Conservation (phyloP, 148 eudicot species). For the Camellia lanceoleosa region DNA sequence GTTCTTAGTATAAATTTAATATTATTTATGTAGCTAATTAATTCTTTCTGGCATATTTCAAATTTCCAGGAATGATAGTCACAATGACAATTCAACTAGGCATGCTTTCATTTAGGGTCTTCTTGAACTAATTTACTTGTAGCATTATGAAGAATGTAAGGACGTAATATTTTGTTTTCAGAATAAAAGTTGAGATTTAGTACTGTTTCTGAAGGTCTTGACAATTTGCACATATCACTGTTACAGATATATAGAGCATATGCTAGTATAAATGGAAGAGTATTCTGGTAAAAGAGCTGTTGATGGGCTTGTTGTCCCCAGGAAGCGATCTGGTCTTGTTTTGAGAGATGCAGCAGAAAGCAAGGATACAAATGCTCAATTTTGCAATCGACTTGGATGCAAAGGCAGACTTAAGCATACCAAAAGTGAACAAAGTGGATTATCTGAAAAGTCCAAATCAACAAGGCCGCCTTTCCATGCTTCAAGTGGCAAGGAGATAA, state of each 20-base stretch:
- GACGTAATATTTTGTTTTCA: background rate
- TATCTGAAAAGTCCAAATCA: slow-evolving; percentile 47
- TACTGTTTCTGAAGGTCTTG: background rate
- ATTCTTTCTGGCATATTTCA: background rate
- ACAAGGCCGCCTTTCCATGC: slow-evolving; percentile 40
- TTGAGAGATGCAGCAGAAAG: slow-evolving; percentile 41
- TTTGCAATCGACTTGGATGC: slow-evolving; percentile 83
- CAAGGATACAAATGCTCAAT: slow-evolving; percentile 43
- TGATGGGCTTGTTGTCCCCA: slow-evolving; percentile 38
- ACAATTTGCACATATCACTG: background rate
- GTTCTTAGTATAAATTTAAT: background rate
- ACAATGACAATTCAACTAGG: background rate
- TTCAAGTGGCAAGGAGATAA: slow-evolving; percentile 51
- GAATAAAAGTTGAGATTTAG: background rate
- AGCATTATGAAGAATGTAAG: background rate
- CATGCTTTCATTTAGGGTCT: background rate
- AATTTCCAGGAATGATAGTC: background rate
- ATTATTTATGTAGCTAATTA: background rate
- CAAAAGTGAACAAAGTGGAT: slow-evolving; percentile 38
- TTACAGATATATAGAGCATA: slow-evolving; percentile 29
- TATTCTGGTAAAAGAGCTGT: slow-evolving; percentile 47
- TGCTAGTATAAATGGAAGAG: slow-evolving; percentile 43
- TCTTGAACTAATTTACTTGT: background rate
- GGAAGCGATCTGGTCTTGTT: slow-evolving; percentile 41
- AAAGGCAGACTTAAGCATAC: slow-evolving; percentile 56